Evolutionary conservation across 78 protist species (phyloP).

Genomic region (Tieghemostelium lacteum): DNA sequence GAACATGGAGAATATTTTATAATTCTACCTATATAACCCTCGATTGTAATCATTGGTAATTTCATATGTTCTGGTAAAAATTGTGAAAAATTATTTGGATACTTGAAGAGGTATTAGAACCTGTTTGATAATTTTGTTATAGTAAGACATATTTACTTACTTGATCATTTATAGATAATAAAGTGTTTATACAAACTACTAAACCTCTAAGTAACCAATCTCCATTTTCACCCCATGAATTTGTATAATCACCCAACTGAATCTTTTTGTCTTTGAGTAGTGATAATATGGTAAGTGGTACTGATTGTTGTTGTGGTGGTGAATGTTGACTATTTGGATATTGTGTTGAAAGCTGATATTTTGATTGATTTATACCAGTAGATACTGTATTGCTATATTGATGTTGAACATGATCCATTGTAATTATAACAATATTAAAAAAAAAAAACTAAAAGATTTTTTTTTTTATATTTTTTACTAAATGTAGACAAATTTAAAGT

Average conservation of each 20-base stretch:
- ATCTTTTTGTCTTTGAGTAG: conserved; percentile 33
- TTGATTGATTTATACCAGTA: not conserved
- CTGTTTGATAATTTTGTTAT: not conserved
- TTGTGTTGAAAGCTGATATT: conserved; percentile 41
- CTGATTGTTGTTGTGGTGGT: not conserved
- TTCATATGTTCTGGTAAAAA: conserved; percentile 71
- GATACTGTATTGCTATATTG: no score
- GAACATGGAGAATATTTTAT: conserved; percentile 71
- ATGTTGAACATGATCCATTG: no score
- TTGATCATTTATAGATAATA: conserved; percentile 39
- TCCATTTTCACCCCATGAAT: conserved; percentile 29
- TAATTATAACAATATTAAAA: no score
- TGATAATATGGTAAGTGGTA: conserved; percentile 23
- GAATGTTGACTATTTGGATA: conserved; percentile 1
- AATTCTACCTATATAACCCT: conserved; percentile 50
- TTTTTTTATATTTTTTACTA: no score
- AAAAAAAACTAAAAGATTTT: no score
- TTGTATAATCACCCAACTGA: conserved; percentile 13
- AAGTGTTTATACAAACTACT: conserved; percentile 31
- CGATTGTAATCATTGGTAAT: conserved; percentile 73
- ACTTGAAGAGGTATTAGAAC: conserved; percentile 10
- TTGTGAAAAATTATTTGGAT: conserved; percentile 56
- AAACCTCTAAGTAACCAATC: conserved; percentile 52
- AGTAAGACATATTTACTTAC: conserved; percentile 3
- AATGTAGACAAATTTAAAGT: no score